A percentile compares a stretch with the other conserved stretches of the same genome.
Conservation (phyloP, 495 filamentous ascomycete genomes). For the Penicillium silybi region DNA sequence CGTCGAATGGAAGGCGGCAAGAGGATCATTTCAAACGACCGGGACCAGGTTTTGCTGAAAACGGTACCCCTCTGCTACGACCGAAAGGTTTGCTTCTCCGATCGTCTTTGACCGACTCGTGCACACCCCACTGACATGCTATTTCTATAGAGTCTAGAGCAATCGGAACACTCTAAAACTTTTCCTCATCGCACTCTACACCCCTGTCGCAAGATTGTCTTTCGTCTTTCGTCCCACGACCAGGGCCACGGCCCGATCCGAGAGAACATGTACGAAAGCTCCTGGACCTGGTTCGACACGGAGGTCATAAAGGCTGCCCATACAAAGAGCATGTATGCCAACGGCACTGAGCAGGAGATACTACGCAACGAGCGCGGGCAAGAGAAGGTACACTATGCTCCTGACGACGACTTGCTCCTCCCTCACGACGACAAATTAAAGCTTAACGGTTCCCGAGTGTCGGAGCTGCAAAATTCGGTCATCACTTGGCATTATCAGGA, state of each 20-base stretch:
- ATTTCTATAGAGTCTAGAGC: constrained; percentile 15
- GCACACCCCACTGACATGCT: not conserved
- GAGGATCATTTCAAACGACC: constrained; percentile 29
- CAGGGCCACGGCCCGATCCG: constrained; percentile 49
- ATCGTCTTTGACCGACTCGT: not conserved
- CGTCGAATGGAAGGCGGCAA: constrained; percentile 22
- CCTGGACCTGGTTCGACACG: constrained; percentile 71
- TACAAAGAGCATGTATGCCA: constrained; percentile 14
- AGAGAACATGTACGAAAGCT: constrained; percentile 48
- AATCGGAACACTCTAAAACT: constrained; percentile 13
- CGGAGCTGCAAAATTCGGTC: constrained; percentile 31
- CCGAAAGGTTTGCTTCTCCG: constrained; percentile 19
- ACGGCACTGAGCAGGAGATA: constrained; percentile 14
- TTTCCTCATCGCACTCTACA: constrained; percentile 37
- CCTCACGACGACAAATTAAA: constrained; percentile 47
- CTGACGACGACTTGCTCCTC: constrained; percentile 37
- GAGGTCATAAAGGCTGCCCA: constrained; percentile 39
- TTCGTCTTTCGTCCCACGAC: constrained; percentile 60
- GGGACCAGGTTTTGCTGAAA: constrained; percentile 36
- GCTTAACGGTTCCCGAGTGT: constrained; percentile 42
- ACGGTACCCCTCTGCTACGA: constrained; percentile 42
- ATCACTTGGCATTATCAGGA: constrained; percentile 59
- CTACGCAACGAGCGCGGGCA: constrained; percentile 15
- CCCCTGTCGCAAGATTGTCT: constrained; percentile 56
- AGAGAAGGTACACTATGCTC: constrained; percentile 16